Conservation (phyloP, 441 rosid species). For the Corymbia calophylla region DNA sequence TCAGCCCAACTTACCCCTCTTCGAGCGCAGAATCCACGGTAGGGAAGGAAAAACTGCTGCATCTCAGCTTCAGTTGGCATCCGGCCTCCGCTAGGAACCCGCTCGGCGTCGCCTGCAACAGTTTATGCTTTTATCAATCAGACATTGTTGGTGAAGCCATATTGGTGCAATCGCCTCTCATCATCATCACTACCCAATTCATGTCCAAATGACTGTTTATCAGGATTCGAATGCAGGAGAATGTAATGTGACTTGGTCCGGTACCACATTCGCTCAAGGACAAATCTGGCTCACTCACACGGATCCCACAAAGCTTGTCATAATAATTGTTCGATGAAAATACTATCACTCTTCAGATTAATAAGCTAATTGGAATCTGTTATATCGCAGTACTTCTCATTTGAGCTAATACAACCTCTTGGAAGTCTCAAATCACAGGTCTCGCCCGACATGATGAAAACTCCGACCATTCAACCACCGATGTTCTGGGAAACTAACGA, state of each 20-base stretch:
- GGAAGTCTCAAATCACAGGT: neutral
- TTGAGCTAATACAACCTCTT: neutral
- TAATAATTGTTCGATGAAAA: neutral
- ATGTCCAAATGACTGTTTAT: neutral
- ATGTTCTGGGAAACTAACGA: neutral
- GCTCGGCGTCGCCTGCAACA: constrained; percentile 24
- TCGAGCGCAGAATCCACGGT: constrained; percentile 53
- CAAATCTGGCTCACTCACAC: neutral
- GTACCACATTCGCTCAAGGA: neutral
- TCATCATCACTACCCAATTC: neutral
- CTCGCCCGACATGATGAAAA: neutral
- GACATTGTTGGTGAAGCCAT: neutral
- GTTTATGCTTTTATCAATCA: neutral
- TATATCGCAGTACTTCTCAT: neutral
- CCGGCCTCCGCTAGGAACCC: constrained; percentile 28
- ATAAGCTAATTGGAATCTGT: neutral
- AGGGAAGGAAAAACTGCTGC: constrained; percentile 47
- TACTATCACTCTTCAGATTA: neutral
- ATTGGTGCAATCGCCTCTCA: neutral
- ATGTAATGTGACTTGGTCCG: neutral
- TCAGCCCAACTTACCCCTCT: constrained; percentile 46
- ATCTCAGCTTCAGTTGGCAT: constrained; percentile 30
- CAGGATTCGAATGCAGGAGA: neutral
- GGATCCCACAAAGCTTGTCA: neutral
- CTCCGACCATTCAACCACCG: neutral